Evolutionary conservation across 2,329 filamentous ascomycete species (phyloP), one percentile per base, ranked within the genome.

Genomic region (Alternaria dauci): DNA sequence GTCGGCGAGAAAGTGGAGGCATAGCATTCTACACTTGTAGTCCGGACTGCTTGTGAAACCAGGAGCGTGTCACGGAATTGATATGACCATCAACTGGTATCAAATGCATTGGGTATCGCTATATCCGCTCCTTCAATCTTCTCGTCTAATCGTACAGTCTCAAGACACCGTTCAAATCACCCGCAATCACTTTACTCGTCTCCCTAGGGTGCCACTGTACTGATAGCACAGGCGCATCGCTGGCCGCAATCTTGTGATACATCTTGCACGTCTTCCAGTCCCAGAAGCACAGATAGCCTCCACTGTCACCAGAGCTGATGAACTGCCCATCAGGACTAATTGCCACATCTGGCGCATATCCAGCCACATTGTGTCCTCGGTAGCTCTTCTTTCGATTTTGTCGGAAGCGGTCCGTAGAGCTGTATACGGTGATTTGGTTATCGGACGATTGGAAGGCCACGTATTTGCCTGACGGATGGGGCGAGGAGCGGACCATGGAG

Each of bases 201-300:
- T 99, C 95, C 81, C 97, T 91, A n/a, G 94, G 93, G 79, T 98
- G 94, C 94, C 95, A 99, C 77, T 91, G 91, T 59, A 95, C 87
- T 68, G 90, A 92, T n/a, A 93, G 92, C 55, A 97, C 85, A 5
- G 94, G 88, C 54, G 90, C 87, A 55, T 93, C 93, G 60, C 92
- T 89, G 25, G 93, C 94, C 80, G 91, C 88, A 67, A 99, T 88
- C 85, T 98, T 98, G 81, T 97, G 93, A 81, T 93, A 97, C 93
- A 99, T 94, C 82, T 97, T 98, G 79, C 94, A 96, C 39, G 93
- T 97, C 87, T 99, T 99, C 92, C 94, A 99, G 80, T 98, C 95
- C 93, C 94, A 99, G 81, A 98, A 97, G 80, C 92, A 96, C 48
- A 97, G 88, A 73, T 88, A 97, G 36, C 96, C 95, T 16, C 88